Base-by-base conservation (phyloP, 768 basidiomycete genomes). In the Pleurotus sapidus region DNA sequence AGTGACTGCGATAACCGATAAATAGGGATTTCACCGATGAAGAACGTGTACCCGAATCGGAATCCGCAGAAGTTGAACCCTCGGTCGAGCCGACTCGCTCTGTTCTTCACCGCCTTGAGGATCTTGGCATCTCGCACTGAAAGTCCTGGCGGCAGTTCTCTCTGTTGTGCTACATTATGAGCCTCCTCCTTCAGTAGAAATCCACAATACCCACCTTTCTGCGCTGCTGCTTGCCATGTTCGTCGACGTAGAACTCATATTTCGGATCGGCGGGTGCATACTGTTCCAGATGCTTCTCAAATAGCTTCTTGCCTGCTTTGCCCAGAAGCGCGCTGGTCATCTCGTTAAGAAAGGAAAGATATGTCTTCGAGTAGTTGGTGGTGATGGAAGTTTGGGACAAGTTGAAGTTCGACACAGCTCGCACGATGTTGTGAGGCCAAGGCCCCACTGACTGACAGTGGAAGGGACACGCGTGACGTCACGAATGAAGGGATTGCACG, bases 1-100 rank as follows among this genome's bases (percentile, higher is more conserved):
- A n/a, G n/a, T n/a, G n/a, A n/a, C n/a, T n/a, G n/a, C n/a, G n/a
- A n/a, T n/a, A n/a, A n/a, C n/a, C n/a, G n/a, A n/a, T n/a, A n/a
- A n/a, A n/a, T n/a, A n/a, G n/a, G 9, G n/a, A 46, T 12, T 8
- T 24, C 34, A 57, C 61, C 87, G 67, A 94, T 88, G 64, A 91
- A 68, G 72, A 93, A 89, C 0, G 91, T 84, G 88, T 88, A 95
- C 0, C 95, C 95, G 59, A 96, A 93, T 11, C 84, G 83, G 54
- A 95, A 67, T 8, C 95, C 93, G 59, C 86, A 89, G 1, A 96
- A 27, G 43, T 67, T 77, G 76, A 97, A 91, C 2, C 91, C 86
- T 70, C 92, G 94, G 74, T 97, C 95, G 55, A 97, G 86, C 67
- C 87, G 84, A 63, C 90, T 91, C 1, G 93, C 93, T 5, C 93